A percentile compares a stretch with the other conserved stretches of the same genome.
Evolutionary conservation across 495 filamentous ascomycete species (phyloP).

Genomic region (Massariosphaeria phaeospora): DNA sequence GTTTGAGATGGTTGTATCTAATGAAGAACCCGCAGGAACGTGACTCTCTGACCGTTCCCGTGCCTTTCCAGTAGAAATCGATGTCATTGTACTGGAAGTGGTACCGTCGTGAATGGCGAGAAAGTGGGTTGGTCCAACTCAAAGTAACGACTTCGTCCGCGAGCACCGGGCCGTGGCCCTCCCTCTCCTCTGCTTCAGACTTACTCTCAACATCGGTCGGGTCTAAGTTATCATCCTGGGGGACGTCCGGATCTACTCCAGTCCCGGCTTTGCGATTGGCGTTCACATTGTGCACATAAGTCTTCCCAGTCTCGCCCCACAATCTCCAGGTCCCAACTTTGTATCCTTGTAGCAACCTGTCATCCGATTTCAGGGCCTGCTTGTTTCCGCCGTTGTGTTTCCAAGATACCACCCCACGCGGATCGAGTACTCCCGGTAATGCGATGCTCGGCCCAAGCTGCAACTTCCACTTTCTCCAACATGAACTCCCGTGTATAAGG

Average conservation of each 20-base stretch:
- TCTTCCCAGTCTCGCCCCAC: constrained; percentile 31
- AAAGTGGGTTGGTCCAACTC: constrained; percentile 27
- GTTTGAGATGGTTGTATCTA: constrained; percentile 24
- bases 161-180: background rate
- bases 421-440: constrained; percentile 26
- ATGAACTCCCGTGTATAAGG: constrained; percentile 21
- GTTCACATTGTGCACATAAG: constrained; percentile 15
- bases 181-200: no score
- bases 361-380: constrained; percentile 14
- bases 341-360: constrained; percentile 24
- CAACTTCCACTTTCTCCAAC: constrained; percentile 27
- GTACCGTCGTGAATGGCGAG: constrained; percentile 13
- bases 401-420: constrained; percentile 26
- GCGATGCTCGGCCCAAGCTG: constrained; percentile 26
- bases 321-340: constrained; percentile 30
- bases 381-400: constrained; percentile 17
- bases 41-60: constrained; percentile 12
- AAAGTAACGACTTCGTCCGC: constrained; percentile 31
- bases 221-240: background rate
- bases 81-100: constrained; percentile 20
- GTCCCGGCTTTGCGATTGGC: constrained; percentile 12
- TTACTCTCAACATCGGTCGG: no score
- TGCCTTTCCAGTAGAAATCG: constrained; percentile 32
- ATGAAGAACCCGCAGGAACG: constrained; percentile 10
- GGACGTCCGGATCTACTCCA: constrained; percentile 15